Percentiles rank a stretch among this genome's conserved stretches.
Evolutionary conservation across 345 rosid species (phyloP).

Genomic region (Populus euphratica): DNA sequence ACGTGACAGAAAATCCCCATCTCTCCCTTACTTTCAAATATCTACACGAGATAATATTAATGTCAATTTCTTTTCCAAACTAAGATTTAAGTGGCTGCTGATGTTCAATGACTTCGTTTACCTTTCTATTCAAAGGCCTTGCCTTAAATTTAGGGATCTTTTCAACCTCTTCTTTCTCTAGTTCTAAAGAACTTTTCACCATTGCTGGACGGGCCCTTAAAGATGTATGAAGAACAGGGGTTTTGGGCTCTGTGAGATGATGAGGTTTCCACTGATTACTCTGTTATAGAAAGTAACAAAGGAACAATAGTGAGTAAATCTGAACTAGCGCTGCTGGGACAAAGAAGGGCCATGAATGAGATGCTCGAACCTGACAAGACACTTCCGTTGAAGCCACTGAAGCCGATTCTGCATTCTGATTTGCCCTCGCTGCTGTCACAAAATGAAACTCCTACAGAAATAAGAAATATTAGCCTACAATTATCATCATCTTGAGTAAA

Average conservation of each 20-base stretch:
- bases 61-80: background rate
- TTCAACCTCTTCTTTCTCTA: slow-evolving; percentile 85
- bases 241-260: slow-evolving; percentile 72
- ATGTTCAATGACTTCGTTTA: slow-evolving; percentile 9
- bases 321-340: background rate
- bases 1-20: slow-evolving; percentile 69
- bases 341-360: background rate
- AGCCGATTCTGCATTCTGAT: slow-evolving; percentile 73
- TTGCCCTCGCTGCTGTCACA: slow-evolving; percentile 75
- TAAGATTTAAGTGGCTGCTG: background rate
- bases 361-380: slow-evolving; percentile 55
- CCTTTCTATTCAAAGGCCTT: slow-evolving; percentile 92
- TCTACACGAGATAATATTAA: slow-evolving; percentile 38
- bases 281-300: slow-evolving; percentile 25
- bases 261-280: slow-evolving; percentile 54
- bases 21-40: slow-evolving; percentile 95
- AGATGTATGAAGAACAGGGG: slow-evolving; percentile 76
- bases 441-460: slow-evolving; percentile 77
- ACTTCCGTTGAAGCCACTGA: slow-evolving; percentile 73
- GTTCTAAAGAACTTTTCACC: slow-evolving; percentile 74
- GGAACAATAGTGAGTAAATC: slow-evolving; percentile 5
- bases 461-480: slow-evolving; percentile 1
- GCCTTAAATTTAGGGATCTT: slow-evolving; percentile 94
- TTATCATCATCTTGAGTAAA: background rate
- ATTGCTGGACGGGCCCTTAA: slow-evolving; percentile 81